phyloP scores from a whole-genome alignment of 2,329 filamentous ascomycete species.

The Claviceps cyperi region DNA sequence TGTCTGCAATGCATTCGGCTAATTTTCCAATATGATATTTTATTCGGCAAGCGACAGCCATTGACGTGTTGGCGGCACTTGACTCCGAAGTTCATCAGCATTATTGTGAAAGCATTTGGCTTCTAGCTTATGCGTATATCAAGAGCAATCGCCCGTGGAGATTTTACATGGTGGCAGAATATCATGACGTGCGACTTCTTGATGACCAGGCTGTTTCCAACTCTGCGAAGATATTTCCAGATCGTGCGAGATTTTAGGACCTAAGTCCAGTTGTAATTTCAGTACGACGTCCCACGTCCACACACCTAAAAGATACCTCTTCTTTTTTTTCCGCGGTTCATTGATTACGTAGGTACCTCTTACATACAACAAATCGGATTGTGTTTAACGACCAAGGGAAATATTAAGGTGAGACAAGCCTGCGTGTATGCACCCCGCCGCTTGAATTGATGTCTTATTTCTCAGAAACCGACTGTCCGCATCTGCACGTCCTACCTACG shows the following conservation, averaged over 20 bases:
- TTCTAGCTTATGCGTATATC: background rate
- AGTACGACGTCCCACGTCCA: too few relatives aligned
- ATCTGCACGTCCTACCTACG: background rate
- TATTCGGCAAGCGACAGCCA: background rate
- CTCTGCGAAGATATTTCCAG: background rate
- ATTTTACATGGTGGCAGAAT: background rate
- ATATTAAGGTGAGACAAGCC: background rate
- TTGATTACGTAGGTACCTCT: background rate
- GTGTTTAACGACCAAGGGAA: background rate
- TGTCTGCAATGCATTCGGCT: conserved; percentile 1
- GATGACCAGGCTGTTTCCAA: background rate
- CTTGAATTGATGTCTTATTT: background rate
- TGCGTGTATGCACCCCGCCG: background rate
- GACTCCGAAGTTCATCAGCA: background rate
- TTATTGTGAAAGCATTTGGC: background rate
- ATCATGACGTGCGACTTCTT: background rate
- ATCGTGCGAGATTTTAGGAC: background rate
- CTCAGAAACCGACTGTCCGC: background rate
- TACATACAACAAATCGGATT: too few relatives aligned
- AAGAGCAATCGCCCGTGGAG: background rate
- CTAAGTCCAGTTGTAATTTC: too few relatives aligned
- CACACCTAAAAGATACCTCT: background rate
- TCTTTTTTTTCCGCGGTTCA: background rate
- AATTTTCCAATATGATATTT: background rate
- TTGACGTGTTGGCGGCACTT: background rate